Conservation (phyloP, 2,329 filamentous ascomycete species). For the Xylariaceae sp. region DNA sequence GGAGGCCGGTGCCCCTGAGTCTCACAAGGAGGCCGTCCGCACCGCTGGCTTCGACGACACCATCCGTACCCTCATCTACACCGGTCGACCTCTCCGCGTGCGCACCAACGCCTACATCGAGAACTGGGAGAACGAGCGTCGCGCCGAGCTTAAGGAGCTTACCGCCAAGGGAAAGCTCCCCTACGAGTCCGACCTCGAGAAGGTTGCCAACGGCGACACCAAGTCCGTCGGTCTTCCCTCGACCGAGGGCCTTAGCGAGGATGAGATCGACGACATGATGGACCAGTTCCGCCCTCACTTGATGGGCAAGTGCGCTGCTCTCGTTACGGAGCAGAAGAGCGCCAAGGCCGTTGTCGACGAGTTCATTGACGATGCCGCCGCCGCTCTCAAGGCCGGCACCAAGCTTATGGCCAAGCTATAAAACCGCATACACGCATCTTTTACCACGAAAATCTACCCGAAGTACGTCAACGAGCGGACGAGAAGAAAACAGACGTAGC, state of each 20-base stretch:
- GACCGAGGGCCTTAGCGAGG: conserved; percentile 57
- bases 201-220: conserved; percentile 51
- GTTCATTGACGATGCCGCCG: conserved; percentile 77
- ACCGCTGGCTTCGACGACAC: conserved; percentile 94
- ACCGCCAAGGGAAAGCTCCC: conserved; percentile 85
- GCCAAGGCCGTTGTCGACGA: conserved; percentile 94
- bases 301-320: conserved; percentile 95
- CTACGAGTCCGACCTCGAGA: conserved; percentile 91
- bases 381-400: conserved; percentile 62
- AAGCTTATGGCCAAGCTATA: conserved; percentile 68
- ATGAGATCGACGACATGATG: conserved; percentile 76
- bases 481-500: neutral
- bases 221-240: conserved; percentile 18
- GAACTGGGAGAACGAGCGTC: conserved; percentile 93
- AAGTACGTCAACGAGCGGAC: neutral
- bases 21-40: conserved; percentile 91
- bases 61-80: conserved; percentile 96
- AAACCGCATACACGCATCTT: neutral
- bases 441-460: neutral
- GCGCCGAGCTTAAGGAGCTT: conserved; percentile 85
- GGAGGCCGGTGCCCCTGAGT: conserved; percentile 87
- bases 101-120: conserved; percentile 89
- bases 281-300: conserved; percentile 54
- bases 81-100: conserved; percentile 87
- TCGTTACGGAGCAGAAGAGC: conserved; percentile 85